phyloP scores from a whole-genome alignment of 371 early-diverging fungal genomes.

The Mortierella sp. region DNA sequence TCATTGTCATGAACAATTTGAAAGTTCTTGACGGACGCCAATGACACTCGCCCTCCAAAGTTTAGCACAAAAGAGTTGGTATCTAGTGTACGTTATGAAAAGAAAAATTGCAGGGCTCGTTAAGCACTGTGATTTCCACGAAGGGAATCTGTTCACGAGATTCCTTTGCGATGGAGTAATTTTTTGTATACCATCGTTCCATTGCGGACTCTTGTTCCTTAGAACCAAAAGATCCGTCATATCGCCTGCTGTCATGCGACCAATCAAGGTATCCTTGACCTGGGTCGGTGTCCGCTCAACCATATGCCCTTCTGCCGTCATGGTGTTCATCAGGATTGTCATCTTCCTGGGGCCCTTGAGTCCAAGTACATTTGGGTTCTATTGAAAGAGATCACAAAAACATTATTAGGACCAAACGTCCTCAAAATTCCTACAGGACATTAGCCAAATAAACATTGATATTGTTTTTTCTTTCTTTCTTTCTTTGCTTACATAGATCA shows the following conservation, averaged over 20 bases:
- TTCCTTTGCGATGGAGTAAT: not conserved
- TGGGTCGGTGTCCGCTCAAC: conserved; percentile 68
- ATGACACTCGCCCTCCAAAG: conserved; percentile 93
- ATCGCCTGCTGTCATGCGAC: conserved; percentile 67
- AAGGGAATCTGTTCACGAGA: too few relatives aligned
- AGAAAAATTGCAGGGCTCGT: not conserved
- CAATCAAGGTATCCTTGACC: conserved; percentile 74
- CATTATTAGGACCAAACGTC: conserved; percentile 12
- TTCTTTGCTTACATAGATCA: conserved; percentile 90
- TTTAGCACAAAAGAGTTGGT: conserved; percentile 95
- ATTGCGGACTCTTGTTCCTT: conserved; percentile 93
- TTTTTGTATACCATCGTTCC: conserved; percentile 94
- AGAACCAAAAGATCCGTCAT: conserved; percentile 75
- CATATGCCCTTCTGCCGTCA: conserved; percentile 74
- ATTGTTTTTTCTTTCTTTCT: too few relatives aligned
- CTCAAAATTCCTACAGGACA: too few relatives aligned
- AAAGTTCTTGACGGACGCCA: conserved; percentile 98
- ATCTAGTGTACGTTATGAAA: conserved; percentile 61
- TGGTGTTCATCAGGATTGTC: conserved; percentile 84
- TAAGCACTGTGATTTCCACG: not conserved
- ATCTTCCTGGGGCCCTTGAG: conserved; percentile 94
- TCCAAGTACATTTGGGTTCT: conserved; percentile 92
- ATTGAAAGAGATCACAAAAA: not conserved
- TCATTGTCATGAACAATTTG: conserved; percentile 95
- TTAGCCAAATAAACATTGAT: too few relatives aligned